These are phyloP conservation scores for Naganishia friedmannii DNA, from an alignment of 768 basidiomycete genomes.

Conservation along the genomic window DNA sequence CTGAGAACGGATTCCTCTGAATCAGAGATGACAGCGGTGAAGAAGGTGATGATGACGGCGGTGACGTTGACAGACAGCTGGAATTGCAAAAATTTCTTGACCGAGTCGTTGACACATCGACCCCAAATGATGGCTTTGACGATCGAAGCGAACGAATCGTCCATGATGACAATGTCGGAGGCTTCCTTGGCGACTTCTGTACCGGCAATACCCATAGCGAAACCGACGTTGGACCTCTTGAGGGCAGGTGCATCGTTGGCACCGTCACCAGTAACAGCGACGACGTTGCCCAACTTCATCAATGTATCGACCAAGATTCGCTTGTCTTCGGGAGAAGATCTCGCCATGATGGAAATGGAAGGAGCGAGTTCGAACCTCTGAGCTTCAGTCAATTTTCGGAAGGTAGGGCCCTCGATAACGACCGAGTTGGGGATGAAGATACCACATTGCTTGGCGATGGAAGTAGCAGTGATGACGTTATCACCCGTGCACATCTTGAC, in stretches of 20 bases:
- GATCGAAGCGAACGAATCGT: slow-evolving; percentile 73
- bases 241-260: slow-evolving; percentile 97
- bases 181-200: slow-evolving; percentile 99
- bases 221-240: slow-evolving; percentile 92
- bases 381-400: slow-evolving; percentile 68
- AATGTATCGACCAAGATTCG: slow-evolving; percentile 84
- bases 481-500: slow-evolving; percentile 99
- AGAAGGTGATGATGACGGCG: slow-evolving; percentile 88
- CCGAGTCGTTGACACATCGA: slow-evolving; percentile 95
- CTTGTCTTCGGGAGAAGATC: slow-evolving; percentile 97
- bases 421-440: slow-evolving; percentile 91
- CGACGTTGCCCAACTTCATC: slow-evolving; percentile 76
- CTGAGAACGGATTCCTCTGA: slow-evolving; percentile 80
- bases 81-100: slow-evolving; percentile 96
- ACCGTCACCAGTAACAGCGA: slow-evolving; percentile 92
- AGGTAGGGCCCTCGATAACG: slow-evolving; percentile 96
- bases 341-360: slow-evolving; percentile 89
- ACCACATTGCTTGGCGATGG: slow-evolving; percentile 92
- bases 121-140: slow-evolving; percentile 99
- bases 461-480: slow-evolving; percentile 70
- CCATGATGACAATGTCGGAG: slow-evolving; percentile 77
- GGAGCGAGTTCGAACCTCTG: slow-evolving; percentile 82
- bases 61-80: slow-evolving; percentile 77
- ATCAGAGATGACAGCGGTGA: slow-evolving; percentile 76
- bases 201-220: slow-evolving; percentile 63